phyloP scores from a whole-genome alignment of 495 filamentous ascomycete genomes.

The Hyaloscypha bicolor region DNA sequence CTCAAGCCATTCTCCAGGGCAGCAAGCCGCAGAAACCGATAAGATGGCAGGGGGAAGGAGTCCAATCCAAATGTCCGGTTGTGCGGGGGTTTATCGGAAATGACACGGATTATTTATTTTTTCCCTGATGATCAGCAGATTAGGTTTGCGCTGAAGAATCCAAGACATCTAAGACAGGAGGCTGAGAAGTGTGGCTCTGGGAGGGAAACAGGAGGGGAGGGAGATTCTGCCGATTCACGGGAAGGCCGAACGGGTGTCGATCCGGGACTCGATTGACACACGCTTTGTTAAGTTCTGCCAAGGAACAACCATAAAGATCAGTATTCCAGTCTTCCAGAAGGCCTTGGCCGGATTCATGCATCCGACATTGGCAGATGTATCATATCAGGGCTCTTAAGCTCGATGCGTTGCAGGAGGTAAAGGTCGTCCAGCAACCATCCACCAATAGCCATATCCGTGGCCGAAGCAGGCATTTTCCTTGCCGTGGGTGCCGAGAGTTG shows the following conservation, averaged over 20 bases:
- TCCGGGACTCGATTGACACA: background rate
- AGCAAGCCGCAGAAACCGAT: background rate
- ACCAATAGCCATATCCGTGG: no score
- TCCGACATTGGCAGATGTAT: no score
- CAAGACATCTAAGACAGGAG: background rate
- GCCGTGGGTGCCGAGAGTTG: background rate
- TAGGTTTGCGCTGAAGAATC: background rate
- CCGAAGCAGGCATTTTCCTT: no score
- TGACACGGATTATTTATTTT: conserved; percentile 1
- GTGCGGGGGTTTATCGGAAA: conserved; percentile 9
- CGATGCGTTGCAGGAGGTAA: no score
- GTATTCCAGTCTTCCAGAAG: no score
- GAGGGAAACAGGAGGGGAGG: background rate
- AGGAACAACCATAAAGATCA: no score
- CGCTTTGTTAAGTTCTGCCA: no score
- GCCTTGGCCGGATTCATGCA: no score
- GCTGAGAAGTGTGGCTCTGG: background rate
- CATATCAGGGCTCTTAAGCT: no score
- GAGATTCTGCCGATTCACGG: background rate
- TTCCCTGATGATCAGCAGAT: conserved; percentile 10
- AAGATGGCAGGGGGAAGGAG: conserved; percentile 7
- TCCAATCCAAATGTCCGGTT: background rate
- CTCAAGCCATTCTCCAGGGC: background rate
- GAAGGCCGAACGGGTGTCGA: background rate
- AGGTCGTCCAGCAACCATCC: no score